Percentiles rank a stretch among this genome's conserved stretches.
Conservation (phyloP, 805 yeast species). For the Candida taoyuanica region DNA sequence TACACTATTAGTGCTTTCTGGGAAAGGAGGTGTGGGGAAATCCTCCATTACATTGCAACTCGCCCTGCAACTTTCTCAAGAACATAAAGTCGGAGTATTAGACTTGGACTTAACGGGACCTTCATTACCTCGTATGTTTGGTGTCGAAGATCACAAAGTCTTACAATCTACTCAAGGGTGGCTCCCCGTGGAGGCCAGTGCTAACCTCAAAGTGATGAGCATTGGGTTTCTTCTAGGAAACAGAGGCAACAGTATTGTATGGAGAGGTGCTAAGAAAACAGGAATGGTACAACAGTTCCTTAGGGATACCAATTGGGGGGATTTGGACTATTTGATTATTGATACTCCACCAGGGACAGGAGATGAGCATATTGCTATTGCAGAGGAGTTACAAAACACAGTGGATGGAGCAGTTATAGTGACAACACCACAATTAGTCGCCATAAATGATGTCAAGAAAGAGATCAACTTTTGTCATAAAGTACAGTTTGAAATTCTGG, state of each 20-base stretch:
- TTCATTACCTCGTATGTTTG: conserved; percentile 93
- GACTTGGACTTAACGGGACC: conserved; percentile 98
- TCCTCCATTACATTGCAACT: conserved; percentile 93
- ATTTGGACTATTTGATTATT: conserved; percentile 67
- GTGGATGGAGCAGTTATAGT: conserved; percentile 94
- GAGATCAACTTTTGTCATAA: conserved; percentile 90
- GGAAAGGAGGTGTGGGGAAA: conserved; percentile 97
- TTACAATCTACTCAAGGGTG: conserved; percentile 82
- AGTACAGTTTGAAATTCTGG: conserved; percentile 74
- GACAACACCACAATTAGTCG: conserved; percentile 93
- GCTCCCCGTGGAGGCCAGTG: conserved; percentile 68
- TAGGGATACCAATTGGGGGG: conserved; percentile 89
- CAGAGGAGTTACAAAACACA: conserved; percentile 67
- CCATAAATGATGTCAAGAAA: conserved; percentile 90
- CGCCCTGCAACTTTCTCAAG: conserved; percentile 71
- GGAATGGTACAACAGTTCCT: conserved; percentile 96
- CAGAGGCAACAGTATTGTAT: conserved; percentile 86
- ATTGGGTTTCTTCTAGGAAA: conserved; percentile 81
- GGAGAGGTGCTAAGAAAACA: conserved; percentile 98
- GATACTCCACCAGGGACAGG: conserved; percentile 99
- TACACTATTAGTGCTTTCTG: conserved; percentile 78
- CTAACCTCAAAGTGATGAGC: conserved; percentile 39
- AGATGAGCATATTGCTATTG: conserved; percentile 95
- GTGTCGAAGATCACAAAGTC: conserved; percentile 73
- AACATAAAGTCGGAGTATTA: conserved; percentile 87